phyloP scores from a whole-genome alignment of 1,139 yeast species.

The Waltiozyma sp. region DNA sequence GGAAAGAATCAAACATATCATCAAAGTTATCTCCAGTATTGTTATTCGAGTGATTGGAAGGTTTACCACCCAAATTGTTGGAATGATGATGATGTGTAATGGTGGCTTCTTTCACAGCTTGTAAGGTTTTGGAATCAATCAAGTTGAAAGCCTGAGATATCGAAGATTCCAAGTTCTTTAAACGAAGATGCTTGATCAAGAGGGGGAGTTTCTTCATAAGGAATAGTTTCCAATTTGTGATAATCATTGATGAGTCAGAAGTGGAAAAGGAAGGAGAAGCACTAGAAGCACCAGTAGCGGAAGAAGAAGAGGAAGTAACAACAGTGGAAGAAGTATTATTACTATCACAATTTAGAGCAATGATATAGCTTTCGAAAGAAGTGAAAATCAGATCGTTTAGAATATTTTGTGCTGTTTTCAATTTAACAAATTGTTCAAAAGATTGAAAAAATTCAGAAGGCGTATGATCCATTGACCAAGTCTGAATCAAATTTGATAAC shows the following conservation, averaged over 20 bases:
- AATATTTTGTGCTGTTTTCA: slow-evolving; percentile 16
- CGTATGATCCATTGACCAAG: slow-evolving; percentile 12
- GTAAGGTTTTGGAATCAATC: slow-evolving; percentile 15
- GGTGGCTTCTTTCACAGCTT: slow-evolving; percentile 9
- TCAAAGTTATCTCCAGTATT: slow-evolving; percentile 21
- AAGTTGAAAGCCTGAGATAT: slow-evolving; percentile 12
- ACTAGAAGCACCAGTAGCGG: no score
- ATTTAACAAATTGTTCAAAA: slow-evolving; percentile 17
- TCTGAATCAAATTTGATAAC: slow-evolving; percentile 12
- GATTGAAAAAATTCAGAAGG: slow-evolving; percentile 6
- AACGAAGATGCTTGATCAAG: slow-evolving; percentile 11
- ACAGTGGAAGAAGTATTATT: slow-evolving; percentile 1
- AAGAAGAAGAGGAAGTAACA: background rate
- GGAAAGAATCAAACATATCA: slow-evolving; percentile 34
- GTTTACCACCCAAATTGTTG: background rate
- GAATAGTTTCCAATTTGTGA: slow-evolving; percentile 16
- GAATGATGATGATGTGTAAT: slow-evolving; percentile 3
- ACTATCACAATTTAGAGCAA: slow-evolving; percentile 6
- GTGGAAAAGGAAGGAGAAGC: no score
- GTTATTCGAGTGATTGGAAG: background rate
- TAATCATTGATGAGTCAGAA: slow-evolving; percentile 4
- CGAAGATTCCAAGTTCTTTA: slow-evolving; percentile 16
- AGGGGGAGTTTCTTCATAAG: slow-evolving; percentile 14
- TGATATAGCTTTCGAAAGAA: slow-evolving; percentile 15
- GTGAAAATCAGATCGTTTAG: slow-evolving; percentile 14